Evolutionary conservation across 495 filamentous ascomycete genomes (phyloP).

Genomic region (Aspergillus taichungensis): DNA sequence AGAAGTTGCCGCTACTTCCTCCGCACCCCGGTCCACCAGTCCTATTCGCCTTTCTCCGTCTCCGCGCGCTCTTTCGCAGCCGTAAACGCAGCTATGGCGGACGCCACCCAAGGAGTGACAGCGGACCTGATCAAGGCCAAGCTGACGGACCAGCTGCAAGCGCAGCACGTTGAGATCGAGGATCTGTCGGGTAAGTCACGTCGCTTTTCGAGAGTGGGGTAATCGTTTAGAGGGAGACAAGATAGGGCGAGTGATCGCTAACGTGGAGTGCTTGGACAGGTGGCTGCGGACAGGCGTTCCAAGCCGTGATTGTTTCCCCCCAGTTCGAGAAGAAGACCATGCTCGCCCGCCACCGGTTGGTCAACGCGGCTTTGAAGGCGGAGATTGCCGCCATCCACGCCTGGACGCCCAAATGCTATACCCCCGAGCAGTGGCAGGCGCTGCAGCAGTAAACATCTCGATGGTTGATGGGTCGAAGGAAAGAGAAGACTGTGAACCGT

Average conservation of each 20-base stretch:
- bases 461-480: background rate
- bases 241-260: background rate
- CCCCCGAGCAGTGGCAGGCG: slow-evolving; percentile 85
- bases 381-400: slow-evolving; percentile 95
- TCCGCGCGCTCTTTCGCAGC: slow-evolving; percentile 33
- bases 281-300: slow-evolving; percentile 93
- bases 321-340: slow-evolving; percentile 80
- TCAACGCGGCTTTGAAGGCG: slow-evolving; percentile 78
- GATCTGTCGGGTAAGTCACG: slow-evolving; percentile 73
- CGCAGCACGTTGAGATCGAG: slow-evolving; percentile 80
- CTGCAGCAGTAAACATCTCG: slow-evolving; percentile 37
- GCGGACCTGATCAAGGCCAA: slow-evolving; percentile 57
- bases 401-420: slow-evolving; percentile 97
- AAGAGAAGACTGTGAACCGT: background rate
- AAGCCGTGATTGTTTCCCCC: slow-evolving; percentile 82
- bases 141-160: slow-evolving; percentile 63
- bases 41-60: slow-evolving; percentile 28
- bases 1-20: slow-evolving; percentile 39
- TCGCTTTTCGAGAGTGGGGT: background rate
- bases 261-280: slow-evolving; percentile 40
- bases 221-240: background rate
- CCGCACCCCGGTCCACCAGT: slow-evolving; percentile 18
- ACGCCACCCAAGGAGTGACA: slow-evolving; percentile 57
- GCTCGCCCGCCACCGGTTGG: slow-evolving; percentile 79
- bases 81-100: slow-evolving; percentile 37